phyloP scores from a whole-genome alignment of 106 monocot genomes.

The Iris macrosiphon region DNA sequence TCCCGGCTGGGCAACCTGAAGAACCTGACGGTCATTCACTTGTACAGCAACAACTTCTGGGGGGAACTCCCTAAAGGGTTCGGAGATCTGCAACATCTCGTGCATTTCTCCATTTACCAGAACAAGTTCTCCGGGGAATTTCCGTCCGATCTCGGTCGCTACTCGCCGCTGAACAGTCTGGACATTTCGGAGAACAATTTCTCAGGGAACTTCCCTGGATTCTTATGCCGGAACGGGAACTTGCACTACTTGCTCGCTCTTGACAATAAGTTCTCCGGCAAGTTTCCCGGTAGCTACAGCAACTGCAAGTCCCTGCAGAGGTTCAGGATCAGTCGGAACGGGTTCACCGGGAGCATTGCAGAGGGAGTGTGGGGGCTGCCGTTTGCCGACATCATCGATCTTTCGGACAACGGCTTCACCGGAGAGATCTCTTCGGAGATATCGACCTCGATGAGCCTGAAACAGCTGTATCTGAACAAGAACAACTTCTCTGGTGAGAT shows the following conservation, averaged over 20 bases:
- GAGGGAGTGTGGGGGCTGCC: slow-evolving; percentile 78
- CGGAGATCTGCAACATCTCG: slow-evolving; percentile 40
- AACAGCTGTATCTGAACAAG: slow-evolving; percentile 53
- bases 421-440: slow-evolving; percentile 54
- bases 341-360: slow-evolving; percentile 41
- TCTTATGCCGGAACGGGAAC: slow-evolving; percentile 53
- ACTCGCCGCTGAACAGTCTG: slow-evolving; percentile 50
- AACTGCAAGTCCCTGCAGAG: slow-evolving; percentile 54
- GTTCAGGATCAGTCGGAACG: slow-evolving; percentile 66
- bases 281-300: slow-evolving; percentile 55
- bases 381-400: slow-evolving; percentile 46
- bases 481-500: slow-evolving; percentile 61
- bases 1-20: slow-evolving; percentile 39
- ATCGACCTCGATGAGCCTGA: slow-evolving; percentile 36
- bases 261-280: slow-evolving; percentile 70
- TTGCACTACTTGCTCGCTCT: slow-evolving; percentile 60
- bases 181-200: slow-evolving; percentile 89
- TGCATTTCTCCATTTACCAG: slow-evolving; percentile 52
- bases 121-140: slow-evolving; percentile 70
- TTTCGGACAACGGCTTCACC: slow-evolving; percentile 53
- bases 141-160: slow-evolving; percentile 58
- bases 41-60: slow-evolving; percentile 56
- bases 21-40: slow-evolving; percentile 51
- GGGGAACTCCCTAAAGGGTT: slow-evolving; percentile 61
- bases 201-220: slow-evolving; percentile 60